Conservation (phyloP, 176 grass and related monocot genomes). For the Rhynchospora breviuscula region DNA sequence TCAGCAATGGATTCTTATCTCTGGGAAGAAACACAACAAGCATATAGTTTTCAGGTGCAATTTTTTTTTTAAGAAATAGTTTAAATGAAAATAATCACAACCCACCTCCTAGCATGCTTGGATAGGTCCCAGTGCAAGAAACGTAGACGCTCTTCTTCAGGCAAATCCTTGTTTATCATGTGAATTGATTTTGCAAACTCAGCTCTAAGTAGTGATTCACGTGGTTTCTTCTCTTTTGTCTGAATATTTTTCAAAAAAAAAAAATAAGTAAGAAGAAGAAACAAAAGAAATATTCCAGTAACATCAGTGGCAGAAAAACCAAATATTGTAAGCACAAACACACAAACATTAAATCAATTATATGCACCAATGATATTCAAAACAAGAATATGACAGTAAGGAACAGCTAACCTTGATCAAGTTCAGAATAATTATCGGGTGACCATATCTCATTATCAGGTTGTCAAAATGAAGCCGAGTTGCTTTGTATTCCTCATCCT, state of each 20-base stretch:
- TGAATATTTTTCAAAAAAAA: conserved; percentile 29
- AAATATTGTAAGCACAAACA: background rate
- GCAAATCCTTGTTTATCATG: conserved; percentile 71
- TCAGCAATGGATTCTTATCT: conserved; percentile 55
- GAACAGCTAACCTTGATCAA: conserved; percentile 81
- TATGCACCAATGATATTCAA: background rate
- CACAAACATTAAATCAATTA: background rate
- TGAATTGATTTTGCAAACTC: conserved; percentile 92
- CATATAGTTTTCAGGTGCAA: conserved; percentile 5
- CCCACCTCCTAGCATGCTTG: conserved; percentile 86
- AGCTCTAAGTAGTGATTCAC: conserved; percentile 84
- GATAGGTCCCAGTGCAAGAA: conserved; percentile 99
- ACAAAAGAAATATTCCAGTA: conserved; percentile 5
- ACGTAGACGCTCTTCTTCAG: conserved; percentile 54
- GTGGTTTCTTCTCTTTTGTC: conserved; percentile 94
- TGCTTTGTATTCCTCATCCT: conserved; percentile 66
- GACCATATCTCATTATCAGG: conserved; percentile 90
- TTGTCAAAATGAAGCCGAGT: conserved; percentile 94
- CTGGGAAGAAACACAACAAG: conserved; percentile 31
- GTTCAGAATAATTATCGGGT: conserved; percentile 94
- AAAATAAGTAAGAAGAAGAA: background rate
- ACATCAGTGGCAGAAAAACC: background rate
- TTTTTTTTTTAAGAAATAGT: conserved; percentile 10
- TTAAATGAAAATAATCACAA: conserved; percentile 10
- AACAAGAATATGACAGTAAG: conserved; percentile 18